Base-by-base conservation (phyloP, 192 early-diverging fungal genomes). In the Coemansia sp. region DNA sequence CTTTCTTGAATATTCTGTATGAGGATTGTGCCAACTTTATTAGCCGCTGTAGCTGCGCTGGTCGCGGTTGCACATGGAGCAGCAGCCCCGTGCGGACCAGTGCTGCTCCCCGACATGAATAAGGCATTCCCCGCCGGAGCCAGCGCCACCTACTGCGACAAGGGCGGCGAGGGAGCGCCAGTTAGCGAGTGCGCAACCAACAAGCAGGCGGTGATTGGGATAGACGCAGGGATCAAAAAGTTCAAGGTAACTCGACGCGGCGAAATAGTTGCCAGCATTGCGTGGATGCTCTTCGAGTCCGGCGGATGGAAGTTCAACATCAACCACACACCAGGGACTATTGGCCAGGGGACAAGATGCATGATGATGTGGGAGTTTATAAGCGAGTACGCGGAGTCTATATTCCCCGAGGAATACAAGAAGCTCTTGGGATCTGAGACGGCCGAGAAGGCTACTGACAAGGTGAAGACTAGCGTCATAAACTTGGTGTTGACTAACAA, bases 261-360 rank as follows among this genome's bases (percentile, higher is more conserved):
- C 10, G 78, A 81, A 17, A 45, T 63, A 14, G 74, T 76, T 32
- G 78, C 73, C 2, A 59, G 75, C 8, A 40, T 81, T 15, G 46
- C 73, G 3, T 38, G 66, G 25, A 76, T 76, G 72, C 40, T 63
- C 15, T 72, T 62, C 20, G 78, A 81, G 60, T 81, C 78, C 0
- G 65, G 32, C 15, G 46, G 56, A 25, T 81, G 68, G 73, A 29
- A 38, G 24, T 75, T 68, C 63, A 76, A 76, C 65, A 68, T 60
- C 38, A 81, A 81, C 59, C 37, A 59, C 31, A 57, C 1, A 3
- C 47, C 67, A 1, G 56, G 62, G 12, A 56, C 17, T 2, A 19
- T 59, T 3, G 78, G 78, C 0, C 78, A 81, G 40, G 78, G 78
- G 4, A 72, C 74, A 8, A 51, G 65, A 2, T 63, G 62, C 29